Conservation (phyloP, 192 early-diverging fungal species). For the Coemansia sp. region DNA sequence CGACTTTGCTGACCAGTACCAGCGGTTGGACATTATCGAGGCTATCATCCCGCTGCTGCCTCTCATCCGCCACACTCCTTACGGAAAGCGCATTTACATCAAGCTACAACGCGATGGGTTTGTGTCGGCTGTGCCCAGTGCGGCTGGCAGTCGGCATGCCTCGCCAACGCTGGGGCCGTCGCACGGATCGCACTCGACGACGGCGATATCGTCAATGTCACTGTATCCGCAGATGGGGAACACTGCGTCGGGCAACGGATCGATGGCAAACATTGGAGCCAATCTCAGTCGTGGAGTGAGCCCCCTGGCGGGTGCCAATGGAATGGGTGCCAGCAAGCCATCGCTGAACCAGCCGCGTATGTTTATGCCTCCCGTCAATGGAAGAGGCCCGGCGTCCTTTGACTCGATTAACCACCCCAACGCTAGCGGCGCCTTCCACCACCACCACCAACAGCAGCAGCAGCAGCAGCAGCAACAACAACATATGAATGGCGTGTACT, state of each 20-base stretch:
- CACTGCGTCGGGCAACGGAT: neutral
- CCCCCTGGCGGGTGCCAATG: slow-evolving; percentile 11
- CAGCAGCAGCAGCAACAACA: slow-evolving; percentile 22
- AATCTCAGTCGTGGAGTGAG: slow-evolving; percentile 40
- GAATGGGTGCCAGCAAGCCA: slow-evolving; percentile 1
- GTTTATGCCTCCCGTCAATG: slow-evolving; percentile 12
- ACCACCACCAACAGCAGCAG: slow-evolving; percentile 14
- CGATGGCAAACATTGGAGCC: slow-evolving; percentile 12
- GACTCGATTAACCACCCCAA: slow-evolving; percentile 6
- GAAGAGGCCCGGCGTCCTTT: slow-evolving; percentile 2
- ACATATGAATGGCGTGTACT: slow-evolving; percentile 30
- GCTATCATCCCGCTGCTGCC: slow-evolving; percentile 78
- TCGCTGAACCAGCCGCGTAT: slow-evolving; percentile 10
- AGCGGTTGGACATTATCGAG: slow-evolving; percentile 72
- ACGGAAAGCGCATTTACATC: slow-evolving; percentile 84
- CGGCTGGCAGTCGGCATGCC: slow-evolving; percentile 46
- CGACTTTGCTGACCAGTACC: slow-evolving; percentile 73
- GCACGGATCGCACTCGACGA: slow-evolving; percentile 26
- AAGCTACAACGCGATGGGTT: slow-evolving; percentile 66
- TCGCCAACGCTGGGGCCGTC: slow-evolving; percentile 50
- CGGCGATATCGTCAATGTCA: slow-evolving; percentile 33
- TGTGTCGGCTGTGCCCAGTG: slow-evolving; percentile 48
- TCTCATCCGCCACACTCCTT: slow-evolving; percentile 80
- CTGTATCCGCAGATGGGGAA: slow-evolving; percentile 29
- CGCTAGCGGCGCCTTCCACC: slow-evolving; percentile 12